Base-by-base conservation (phyloP, 495 filamentous ascomycete genomes). In the Aspergillus olivimuriae region DNA sequence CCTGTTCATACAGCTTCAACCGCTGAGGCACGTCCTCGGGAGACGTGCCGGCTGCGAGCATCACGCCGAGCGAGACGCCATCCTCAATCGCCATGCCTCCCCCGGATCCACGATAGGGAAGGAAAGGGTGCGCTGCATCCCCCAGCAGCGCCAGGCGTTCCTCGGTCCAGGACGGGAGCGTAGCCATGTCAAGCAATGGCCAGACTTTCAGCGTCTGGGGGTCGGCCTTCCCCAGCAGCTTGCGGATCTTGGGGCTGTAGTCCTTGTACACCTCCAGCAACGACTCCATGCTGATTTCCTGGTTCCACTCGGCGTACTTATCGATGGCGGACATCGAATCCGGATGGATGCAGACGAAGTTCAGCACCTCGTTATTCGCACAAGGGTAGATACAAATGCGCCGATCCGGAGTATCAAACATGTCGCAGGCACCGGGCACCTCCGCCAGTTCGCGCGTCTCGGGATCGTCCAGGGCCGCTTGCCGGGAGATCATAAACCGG, bases 41-140 rank as follows among this genome's bases (percentile, higher is more conserved):
- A 2, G 47, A 32, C 1, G 72, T 68, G 3, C 65, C 73, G 4
- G 44, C 23, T 1, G 70, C 61, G 6, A 84, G 60, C 24, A 84
- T 64, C 10, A 74, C 69, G 10, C 63, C 66, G 1, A 85, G 55
- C 1, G 78, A 71, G 1, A 75, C 73, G 6, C 69, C 81, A 49
- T 85, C 81, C 51, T 85, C 80, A 40, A 82, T 77, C 0, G 78
- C 76, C 54, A 75, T 69, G 0, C 66, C 74, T 19, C 65, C 75
- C 5, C 77, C 77, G 41, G 80, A 78, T 3, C 71, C 77, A 41
- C 73, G 70, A 40, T 75, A 65, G 4, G 77, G 77, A 23, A 71
- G 51, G 51, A 83, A 81, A 4, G 78, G 80, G 60, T 84, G 80
- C 20, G 75, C 78, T 0, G 81, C 74, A 66, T 84, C 81, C 2